Base-by-base conservation (phyloP, 1,284 basidiomycete species). In the Fomitopsis schrenkii region DNA sequence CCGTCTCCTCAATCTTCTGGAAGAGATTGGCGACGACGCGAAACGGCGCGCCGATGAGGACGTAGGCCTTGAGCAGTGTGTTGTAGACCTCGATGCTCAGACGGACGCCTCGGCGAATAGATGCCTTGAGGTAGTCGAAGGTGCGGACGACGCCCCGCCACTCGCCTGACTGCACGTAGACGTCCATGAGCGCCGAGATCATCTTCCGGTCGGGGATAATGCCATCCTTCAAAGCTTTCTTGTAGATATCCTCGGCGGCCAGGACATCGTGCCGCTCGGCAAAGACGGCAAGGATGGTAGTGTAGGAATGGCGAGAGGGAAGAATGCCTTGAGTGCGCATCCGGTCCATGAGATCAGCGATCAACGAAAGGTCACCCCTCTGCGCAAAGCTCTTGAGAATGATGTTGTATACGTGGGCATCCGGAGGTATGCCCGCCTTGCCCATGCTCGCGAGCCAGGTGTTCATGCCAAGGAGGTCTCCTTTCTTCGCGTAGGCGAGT, bases 21-120 rank as follows among this genome's bases (percentile, higher is more conserved):
- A 96, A 95, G 33, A 94, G 73, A 6, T 77, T 73, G 36, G 87
- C 77, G 30, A 96, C 87, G 36, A 86, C 74, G 41, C 78, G 75
- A 68, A 91, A 90, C 0, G 96, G 93, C 2, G 92, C 84, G 12
- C 90, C 91, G 57, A 93, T 84, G 48, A 90, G 78, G 55, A 98
- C 85, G 68, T 94, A 91, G 1, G 94, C 93, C 76, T 94, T 94
- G 67, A 98, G 77, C 28, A 98, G 81, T 19, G 87, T 88, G 71
- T 95, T 94, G 72, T 86, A 87, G 38, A 90, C 78, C 59, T 84
- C 82, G 67, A 88, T 80, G 36, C 80, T 76, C 30, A 85, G 71
- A 40, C 76, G 74, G 46, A 79, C 65, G 33, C 76, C 73, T 44
- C 74, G 71, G 46, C 67, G 68, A 2, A 72, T 71, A 15, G 81